Evolutionary conservation across 257 asterid genomes (phyloP), one percentile per base, ranked within the genome.

Genomic region (Nicotiana otophora): DNA sequence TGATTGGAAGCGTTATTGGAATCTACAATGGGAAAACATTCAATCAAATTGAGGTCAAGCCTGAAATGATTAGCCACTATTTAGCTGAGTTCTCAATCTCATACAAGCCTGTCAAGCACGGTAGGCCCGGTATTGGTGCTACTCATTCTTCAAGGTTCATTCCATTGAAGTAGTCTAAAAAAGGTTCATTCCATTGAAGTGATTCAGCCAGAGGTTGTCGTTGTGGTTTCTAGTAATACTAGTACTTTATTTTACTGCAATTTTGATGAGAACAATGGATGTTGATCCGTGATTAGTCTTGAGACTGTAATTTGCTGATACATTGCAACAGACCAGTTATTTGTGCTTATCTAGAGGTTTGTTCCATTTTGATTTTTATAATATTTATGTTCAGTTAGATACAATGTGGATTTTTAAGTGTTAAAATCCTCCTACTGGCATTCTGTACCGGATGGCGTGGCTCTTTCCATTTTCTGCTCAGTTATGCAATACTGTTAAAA

Each of bases 51-150:
- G 83, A 81, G 67, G 83, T 81, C 34, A 81, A 81, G 79, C 83
- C 83, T 17, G 83, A 81, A 48, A 81, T 81, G 83, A 81, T 81
- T 31, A 65, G 83, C 58, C 83, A 81, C 66, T 81, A 74, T 42
- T 42, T 42, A 42, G 85, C 82, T 5, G 82, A 76, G 78, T 83
- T 83, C 60, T 83, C 84, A 31, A 83, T 83, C 60, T 75, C 77
- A 60, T 78, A 83, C 80, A 83, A 83, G 83, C 86, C 86, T 20
- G 83, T 78, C 48, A 83, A 83, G 78, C 83, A 83, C 1, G 80
- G 86, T 66, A 83, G 83, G 80, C 83, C 86, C 2, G 86, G 86
- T 78, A 83, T 83, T 78, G 86, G 86, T 77, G 83, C 86, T 26
- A 83, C 86, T 54, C 83, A 78, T 74, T 83, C 82, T 4, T 83